These are phyloP conservation scores for Whalleya microplaca DNA, from an alignment of 2,329 filamentous ascomycete species.

Conservation along the genomic window DNA sequence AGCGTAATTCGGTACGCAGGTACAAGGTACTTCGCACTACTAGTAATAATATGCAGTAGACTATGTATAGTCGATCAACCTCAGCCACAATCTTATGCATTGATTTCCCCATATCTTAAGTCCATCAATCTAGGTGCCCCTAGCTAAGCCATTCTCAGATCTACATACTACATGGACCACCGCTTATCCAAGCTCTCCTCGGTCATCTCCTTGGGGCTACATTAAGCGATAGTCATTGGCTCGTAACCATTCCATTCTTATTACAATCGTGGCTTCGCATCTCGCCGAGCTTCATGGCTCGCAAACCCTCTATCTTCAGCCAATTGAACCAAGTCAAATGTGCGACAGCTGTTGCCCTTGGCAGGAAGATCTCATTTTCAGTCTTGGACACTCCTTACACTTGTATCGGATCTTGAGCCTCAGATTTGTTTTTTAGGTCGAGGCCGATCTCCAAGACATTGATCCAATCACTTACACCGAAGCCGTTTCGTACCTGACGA, in stretches of 20 bases:
- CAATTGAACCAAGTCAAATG: slow-evolving; percentile 11
- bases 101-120: not conserved
- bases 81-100: not conserved
- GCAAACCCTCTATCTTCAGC: slow-evolving; percentile 4
- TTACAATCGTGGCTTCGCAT: slow-evolving; percentile 19
- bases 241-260: slow-evolving; percentile 6
- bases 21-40: not conserved
- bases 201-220: slow-evolving; percentile 11
- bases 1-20: not conserved
- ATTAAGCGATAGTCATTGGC: slow-evolving; percentile 8
- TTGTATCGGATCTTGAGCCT: too few species aligned
- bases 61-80: too few species aligned
- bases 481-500: not conserved
- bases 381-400: too few species aligned
- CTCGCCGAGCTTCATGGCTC: slow-evolving; percentile 6
- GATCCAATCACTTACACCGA: slow-evolving; percentile 1
- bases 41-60: too few species aligned
- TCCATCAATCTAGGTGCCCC: too few species aligned
- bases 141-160: not conserved
- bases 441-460: not conserved
- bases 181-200: slow-evolving; percentile 12
- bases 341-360: not conserved
- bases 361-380: not conserved
- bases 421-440: not conserved
- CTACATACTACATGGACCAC: too few species aligned